Conservation (phyloP, 441 rosid species). For the Viola pubescens region DNA sequence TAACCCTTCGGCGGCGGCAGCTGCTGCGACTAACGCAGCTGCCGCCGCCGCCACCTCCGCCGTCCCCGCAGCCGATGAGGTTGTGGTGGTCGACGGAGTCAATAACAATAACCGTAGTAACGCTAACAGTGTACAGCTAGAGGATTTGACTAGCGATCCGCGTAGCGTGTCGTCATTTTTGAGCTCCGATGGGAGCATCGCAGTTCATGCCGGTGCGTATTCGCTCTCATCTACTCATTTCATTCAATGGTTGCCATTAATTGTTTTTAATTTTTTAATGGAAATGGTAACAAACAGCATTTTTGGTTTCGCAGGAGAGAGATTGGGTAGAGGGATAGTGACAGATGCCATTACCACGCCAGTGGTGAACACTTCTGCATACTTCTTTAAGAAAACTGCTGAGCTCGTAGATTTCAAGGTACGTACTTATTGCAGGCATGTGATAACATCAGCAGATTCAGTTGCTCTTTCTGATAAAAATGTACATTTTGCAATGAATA, state of each 20-base stretch:
- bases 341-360: slow-evolving; percentile 98
- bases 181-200: slow-evolving; percentile 77
- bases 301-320: slow-evolving; percentile 50
- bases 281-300: no score
- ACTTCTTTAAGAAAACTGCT: slow-evolving; percentile 71
- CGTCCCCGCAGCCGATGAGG: slow-evolving; percentile 37
- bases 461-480: neutral
- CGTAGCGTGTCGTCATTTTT: slow-evolving; percentile 45
- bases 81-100: slow-evolving; percentile 36
- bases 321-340: slow-evolving; percentile 89
- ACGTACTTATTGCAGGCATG: neutral
- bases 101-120: slow-evolving; percentile 20
- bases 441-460: neutral
- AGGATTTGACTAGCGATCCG: slow-evolving; percentile 26
- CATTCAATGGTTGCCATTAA: no score
- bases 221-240: neutral
- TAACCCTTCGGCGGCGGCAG: slow-evolving; percentile 36
- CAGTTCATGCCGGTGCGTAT: slow-evolving; percentile 81
- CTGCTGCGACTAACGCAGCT: slow-evolving; percentile 33
- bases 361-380: slow-evolving; percentile 88
- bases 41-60: slow-evolving; percentile 36
- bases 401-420: slow-evolving; percentile 96
- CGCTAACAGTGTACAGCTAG: slow-evolving; percentile 39
- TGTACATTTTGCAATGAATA: neutral
- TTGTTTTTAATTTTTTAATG: neutral